Percentiles rank a stretch among this genome's conserved stretches.
Conservation (phyloP, 306 rosid species). For the Medicago ruthenica region DNA sequence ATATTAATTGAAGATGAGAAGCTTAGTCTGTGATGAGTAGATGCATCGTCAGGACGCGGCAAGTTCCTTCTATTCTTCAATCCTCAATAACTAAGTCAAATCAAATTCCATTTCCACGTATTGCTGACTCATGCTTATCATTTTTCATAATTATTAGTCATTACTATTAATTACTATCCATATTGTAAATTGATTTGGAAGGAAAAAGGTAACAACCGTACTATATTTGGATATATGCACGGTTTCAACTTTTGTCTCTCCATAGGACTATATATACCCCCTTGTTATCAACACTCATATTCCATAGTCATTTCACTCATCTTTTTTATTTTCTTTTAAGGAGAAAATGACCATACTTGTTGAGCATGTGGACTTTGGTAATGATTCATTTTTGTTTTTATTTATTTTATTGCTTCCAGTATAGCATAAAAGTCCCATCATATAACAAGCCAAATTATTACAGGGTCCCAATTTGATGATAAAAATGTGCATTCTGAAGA, state of each 20-base stretch:
- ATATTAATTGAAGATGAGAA: no score
- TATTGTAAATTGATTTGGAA: background rate
- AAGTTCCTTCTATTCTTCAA: background rate
- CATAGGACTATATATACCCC: conserved; percentile 51
- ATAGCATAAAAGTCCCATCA: background rate
- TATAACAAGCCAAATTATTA: background rate
- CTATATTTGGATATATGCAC: conserved; percentile 18
- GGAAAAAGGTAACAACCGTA: background rate
- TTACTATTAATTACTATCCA: no score
- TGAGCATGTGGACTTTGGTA: conserved; percentile 61
- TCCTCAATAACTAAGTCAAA: background rate
- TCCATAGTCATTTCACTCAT: conserved; percentile 10
- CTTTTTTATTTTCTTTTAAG: background rate
- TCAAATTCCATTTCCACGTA: conserved; percentile 15
- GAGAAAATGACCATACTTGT: conserved; percentile 61
- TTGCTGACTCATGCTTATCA: conserved; percentile 37
- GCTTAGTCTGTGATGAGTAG: background rate
- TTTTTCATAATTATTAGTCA: background rate
- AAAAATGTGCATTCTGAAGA: conserved; percentile 43
- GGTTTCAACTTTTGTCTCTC: conserved; percentile 40
- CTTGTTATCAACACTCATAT: background rate
- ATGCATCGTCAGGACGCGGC: conserved; percentile 17
- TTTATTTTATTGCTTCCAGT: background rate
- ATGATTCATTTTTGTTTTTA: background rate
- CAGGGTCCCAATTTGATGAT: conserved; percentile 49